phyloP scores from a whole-genome alignment of 345 rosid genomes.

The Raphanus sativus region DNA sequence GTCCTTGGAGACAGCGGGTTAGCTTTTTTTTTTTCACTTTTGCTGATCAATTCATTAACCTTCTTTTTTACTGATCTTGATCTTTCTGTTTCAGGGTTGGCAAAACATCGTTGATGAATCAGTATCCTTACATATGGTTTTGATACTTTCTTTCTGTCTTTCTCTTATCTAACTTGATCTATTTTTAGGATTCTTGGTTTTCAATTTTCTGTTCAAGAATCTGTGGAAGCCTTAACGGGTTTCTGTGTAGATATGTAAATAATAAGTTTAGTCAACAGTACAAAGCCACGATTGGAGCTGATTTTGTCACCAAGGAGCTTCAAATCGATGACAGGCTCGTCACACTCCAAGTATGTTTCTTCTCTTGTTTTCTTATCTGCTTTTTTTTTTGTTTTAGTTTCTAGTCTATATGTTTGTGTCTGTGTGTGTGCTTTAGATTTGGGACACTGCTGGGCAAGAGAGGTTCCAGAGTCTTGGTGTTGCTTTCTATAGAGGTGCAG shows the following conservation, averaged over 20 bases:
- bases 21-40: constrained; percentile 16
- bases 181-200: neutral
- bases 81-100: constrained; percentile 66
- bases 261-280: constrained; percentile 89
- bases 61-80: neutral
- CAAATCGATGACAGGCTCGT: constrained; percentile 82
- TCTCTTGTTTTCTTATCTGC: neutral
- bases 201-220: neutral
- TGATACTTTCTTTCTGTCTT: neutral
- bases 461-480: constrained; percentile 90
- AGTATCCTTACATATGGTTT: constrained; percentile 62
- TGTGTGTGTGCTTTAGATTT: constrained; percentile 45
- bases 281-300: constrained; percentile 91
- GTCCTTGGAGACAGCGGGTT: constrained; percentile 99
- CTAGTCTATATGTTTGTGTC: neutral
- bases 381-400: neutral
- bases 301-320: constrained; percentile 84
- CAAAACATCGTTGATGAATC: constrained; percentile 98
- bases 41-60: neutral
- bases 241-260: constrained; percentile 47
- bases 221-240: constrained; percentile 18
- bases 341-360: constrained; percentile 65
- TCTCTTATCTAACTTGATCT: neutral
- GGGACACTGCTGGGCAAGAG: constrained; percentile 97
- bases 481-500: constrained; percentile 90